Conservation (phyloP, 2,329 filamentous ascomycete genomes). For the Colletotrichum orchidophilum region DNA sequence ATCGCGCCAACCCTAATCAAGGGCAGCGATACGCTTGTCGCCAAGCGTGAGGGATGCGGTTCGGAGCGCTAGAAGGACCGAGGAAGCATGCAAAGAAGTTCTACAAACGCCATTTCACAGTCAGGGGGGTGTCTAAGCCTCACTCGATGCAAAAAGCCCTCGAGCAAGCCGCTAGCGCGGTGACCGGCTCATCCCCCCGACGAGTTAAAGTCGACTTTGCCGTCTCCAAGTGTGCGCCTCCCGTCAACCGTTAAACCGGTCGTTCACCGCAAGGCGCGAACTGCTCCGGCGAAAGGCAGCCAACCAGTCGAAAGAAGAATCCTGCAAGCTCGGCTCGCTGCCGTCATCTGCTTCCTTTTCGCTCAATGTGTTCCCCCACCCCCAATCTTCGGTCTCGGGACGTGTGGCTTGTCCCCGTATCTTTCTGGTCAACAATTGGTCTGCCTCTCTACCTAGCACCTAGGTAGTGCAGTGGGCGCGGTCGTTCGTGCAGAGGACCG, state of each 20-base stretch:
- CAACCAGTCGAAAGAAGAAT: slow-evolving; percentile 5
- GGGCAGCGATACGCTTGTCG: slow-evolving; percentile 11
- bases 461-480: not conserved
- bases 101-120: slow-evolving; percentile 15
- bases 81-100: slow-evolving; percentile 32
- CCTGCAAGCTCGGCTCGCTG: not conserved
- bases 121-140: slow-evolving; percentile 30
- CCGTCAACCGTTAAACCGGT: not conserved
- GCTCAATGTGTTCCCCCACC: not conserved
- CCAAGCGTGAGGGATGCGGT: slow-evolving; percentile 20
- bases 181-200: slow-evolving; percentile 11
- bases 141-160: slow-evolving; percentile 33
- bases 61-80: slow-evolving; percentile 34
- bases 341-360: slow-evolving; percentile 18
- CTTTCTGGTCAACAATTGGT: not conserved
- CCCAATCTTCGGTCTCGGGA: not conserved
- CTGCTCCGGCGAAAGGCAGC: slow-evolving; percentile 9
- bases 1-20: not conserved
- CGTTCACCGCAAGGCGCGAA: slow-evolving; percentile 7
- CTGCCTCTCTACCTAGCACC: not conserved
- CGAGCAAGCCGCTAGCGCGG: slow-evolving; percentile 12
- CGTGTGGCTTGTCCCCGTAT: not conserved
- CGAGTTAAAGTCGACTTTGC: slow-evolving; percentile 23
- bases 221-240: slow-evolving; percentile 11
- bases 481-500: not conserved